Evolutionary conservation across 495 filamentous ascomycete genomes (phyloP).

Genomic region (Penicillium steckii): DNA sequence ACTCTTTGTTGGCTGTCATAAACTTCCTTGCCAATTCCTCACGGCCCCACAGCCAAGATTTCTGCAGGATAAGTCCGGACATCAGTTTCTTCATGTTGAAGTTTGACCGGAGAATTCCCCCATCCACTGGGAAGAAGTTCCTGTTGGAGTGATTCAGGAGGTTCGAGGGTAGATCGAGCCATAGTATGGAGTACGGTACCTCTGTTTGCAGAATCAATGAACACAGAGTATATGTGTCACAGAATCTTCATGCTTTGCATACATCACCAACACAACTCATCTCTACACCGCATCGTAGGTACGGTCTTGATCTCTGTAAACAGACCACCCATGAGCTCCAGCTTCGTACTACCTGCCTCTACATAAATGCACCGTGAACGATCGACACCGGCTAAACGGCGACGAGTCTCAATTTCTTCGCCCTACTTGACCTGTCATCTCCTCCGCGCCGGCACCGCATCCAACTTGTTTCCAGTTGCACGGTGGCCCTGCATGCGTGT

Average conservation of each 20-base stretch:
- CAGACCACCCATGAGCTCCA: neutral
- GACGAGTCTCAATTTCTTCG: neutral
- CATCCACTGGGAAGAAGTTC: neutral
- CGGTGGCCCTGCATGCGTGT: neutral
- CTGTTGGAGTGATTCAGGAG: neutral
- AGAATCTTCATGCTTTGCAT: too few species aligned
- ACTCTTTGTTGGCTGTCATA: constrained; percentile 14
- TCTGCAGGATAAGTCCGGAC: neutral
- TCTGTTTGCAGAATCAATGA: too few species aligned
- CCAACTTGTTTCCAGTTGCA: neutral
- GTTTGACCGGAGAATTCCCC: too few species aligned
- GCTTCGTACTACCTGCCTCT: constrained; percentile 7
- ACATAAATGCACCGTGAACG: constrained; percentile 1
- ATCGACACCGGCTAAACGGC: constrained; percentile 2
- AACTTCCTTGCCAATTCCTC: constrained; percentile 2
- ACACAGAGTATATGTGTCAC: too few species aligned
- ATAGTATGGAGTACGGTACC: too few species aligned
- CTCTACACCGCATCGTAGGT: neutral
- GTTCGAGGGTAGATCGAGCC: too few species aligned
- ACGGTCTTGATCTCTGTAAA: neutral
- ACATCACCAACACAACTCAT: neutral
- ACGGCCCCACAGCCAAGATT: constrained; percentile 5
- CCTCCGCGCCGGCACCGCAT: neutral
- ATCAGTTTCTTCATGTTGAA: neutral
- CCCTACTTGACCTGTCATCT: constrained; percentile 3